Conservation (phyloP, 345 rosid genomes). For the Trapa incisa region DNA sequence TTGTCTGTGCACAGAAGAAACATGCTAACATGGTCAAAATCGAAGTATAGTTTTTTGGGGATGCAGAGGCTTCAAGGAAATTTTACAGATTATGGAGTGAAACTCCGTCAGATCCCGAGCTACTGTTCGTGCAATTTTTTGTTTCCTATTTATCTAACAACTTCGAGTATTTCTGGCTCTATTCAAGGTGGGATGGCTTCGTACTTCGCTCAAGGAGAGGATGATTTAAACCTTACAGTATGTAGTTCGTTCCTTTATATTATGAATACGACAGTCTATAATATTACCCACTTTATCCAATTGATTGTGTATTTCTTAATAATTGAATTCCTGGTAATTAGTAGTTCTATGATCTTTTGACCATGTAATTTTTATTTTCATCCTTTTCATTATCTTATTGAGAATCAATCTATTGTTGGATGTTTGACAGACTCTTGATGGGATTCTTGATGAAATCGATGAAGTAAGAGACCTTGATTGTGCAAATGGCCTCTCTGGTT, state of each 20-base stretch:
- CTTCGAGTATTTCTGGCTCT: slow-evolving; percentile 6
- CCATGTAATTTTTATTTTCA: neutral
- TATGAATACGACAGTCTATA: slow-evolving; percentile 2
- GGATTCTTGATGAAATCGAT: slow-evolving; percentile 35
- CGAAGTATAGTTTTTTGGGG: neutral
- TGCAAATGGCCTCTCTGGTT: slow-evolving; percentile 34
- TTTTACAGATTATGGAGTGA: too few species aligned
- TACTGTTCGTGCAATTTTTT: neutral
- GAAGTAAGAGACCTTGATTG: slow-evolving; percentile 45
- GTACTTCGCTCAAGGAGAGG: slow-evolving; percentile 28
- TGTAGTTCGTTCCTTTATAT: slow-evolving; percentile 13
- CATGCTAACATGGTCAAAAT: neutral
- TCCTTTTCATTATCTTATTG: too few species aligned
- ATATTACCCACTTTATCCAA: neutral
- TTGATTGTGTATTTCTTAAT: neutral
- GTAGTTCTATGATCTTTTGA: neutral
- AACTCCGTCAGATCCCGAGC: neutral
- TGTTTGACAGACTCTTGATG: slow-evolving; percentile 52
- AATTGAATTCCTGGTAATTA: neutral
- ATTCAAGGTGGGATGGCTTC: slow-evolving; percentile 44
- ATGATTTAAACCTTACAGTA: slow-evolving; percentile 57
- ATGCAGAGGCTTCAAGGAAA: neutral
- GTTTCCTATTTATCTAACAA: slow-evolving; percentile 7
- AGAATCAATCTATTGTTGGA: neutral
- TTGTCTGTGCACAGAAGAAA: neutral